Evolutionary conservation across 192 early-diverging fungal species (phyloP).

Genomic region (Chytriomyces sp.): DNA sequence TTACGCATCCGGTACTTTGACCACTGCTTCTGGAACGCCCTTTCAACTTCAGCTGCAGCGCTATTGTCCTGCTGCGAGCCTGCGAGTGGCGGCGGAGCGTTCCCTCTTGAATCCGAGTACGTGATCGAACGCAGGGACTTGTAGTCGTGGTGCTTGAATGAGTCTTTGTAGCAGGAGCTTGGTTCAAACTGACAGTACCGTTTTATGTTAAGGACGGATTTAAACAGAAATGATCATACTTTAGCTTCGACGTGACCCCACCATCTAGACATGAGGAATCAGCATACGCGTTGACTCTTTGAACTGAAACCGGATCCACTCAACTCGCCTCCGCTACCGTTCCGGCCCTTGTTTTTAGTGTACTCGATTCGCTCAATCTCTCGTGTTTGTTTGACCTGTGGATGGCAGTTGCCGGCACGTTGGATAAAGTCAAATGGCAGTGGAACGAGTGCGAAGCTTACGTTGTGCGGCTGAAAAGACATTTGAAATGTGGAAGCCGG

Average conservation of each 20-base stretch:
- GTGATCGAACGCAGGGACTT: conserved; percentile 3
- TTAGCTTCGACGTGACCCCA: conserved; percentile 38
- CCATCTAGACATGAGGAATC: conserved; percentile 27
- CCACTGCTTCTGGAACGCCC: conserved; percentile 33
- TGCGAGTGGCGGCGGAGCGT: conserved; percentile 15
- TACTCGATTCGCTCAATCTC: conserved; percentile 44
- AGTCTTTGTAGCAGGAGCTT: conserved; percentile 41
- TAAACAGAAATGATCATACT: not conserved
- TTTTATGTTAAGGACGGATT: not conserved
- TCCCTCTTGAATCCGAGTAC: not conserved
- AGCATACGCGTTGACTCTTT: not conserved
- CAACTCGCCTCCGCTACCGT: conserved; percentile 42
- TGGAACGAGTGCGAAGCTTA: not conserved
- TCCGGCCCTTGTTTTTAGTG: conserved; percentile 47
- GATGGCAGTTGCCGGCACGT: not conserved
- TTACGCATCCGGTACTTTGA: conserved; percentile 43
- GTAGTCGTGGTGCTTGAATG: conserved; percentile 46
- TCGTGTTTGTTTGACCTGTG: conserved; percentile 26
- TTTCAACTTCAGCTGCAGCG: not conserved
- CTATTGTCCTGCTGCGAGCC: not conserved
- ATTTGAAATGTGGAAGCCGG: conserved; percentile 30
- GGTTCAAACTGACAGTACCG: conserved; percentile 2
- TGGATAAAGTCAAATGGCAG: not conserved
- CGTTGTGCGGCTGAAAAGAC: conserved; percentile 31
- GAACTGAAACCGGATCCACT: not conserved